Evolutionary conservation across 345 rosid genomes (phyloP), one percentile per base, ranked within the genome.

Genomic region (Rhizophora mangle): DNA sequence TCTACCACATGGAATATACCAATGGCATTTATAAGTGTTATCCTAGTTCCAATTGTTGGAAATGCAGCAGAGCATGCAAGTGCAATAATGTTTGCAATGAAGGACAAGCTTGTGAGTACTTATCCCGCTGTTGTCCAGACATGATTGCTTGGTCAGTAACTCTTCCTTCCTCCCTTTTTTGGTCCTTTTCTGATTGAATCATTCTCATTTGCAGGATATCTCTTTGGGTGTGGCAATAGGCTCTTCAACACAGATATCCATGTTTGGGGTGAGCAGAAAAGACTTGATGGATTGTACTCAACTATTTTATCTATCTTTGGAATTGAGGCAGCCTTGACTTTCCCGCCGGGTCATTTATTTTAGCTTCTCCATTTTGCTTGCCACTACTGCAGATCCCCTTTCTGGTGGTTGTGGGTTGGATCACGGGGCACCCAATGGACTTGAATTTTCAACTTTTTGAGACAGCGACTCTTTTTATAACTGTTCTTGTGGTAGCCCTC

Each of bases 1-100:
- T 79, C 86, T 9, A 74, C 27, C n/a, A 63, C 81, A 8, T 68
- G 76, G 80, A 83, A 81, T 63, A 72, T 82, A 34, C 82, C 86
- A 1, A 61, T 82, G 6, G 72, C 86, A 8, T 85, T 85, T 74
- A 82, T 81, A 34, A 85, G 88, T 22, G 86, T 85, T 56, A 77
- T 85, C 58, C 73, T 82, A 43, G 81, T 82, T 11, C 88, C 86
- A 22, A 82, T 85, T 19, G 82, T 85, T 58, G 86, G 88, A 55
- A 85, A 85, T 67, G 88, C 88, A 13, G 86, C 88, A 63, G 86
- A 85, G 69, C 88, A 85, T 72, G 85, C 86, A 15, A 74, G 86
- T 66, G 86, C 86, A 19, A 52, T 82, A 53, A 74, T 82, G 85
- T 85, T 82, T 76, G 86, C 85, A 55, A 65, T 85, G 82, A 85